Percentiles rank a stretch among this genome's conserved stretches.
phyloP scores from a whole-genome alignment of 495 filamentous ascomycete genomes.

The Entonaema liquescens region DNA sequence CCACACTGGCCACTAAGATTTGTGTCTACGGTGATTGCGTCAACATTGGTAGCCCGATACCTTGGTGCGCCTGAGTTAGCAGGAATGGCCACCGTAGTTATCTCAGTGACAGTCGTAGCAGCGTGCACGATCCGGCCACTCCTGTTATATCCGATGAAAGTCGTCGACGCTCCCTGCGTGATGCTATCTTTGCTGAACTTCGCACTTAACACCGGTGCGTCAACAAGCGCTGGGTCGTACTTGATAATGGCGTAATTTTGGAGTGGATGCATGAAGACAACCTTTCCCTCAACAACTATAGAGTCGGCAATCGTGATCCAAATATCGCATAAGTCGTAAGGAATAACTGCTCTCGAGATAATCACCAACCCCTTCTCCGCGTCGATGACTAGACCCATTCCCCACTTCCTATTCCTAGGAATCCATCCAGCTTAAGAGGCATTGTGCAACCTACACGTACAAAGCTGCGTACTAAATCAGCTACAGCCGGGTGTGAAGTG shows the following conservation, averaged over 20 bases:
- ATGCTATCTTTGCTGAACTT: conserved; percentile 81
- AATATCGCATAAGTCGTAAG: conserved; percentile 96
- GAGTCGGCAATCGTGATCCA: conserved; percentile 94
- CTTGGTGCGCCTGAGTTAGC: conserved; percentile 90
- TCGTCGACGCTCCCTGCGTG: conserved; percentile 87
- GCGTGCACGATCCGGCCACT: conserved; percentile 93
- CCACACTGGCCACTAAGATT: conserved; percentile 89
- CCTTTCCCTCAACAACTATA: conserved; percentile 90
- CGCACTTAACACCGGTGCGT: conserved; percentile 91
- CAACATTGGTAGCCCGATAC: conserved; percentile 94
- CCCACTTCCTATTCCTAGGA: conserved; percentile 92
- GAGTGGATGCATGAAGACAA: conserved; percentile 96
- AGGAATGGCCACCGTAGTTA: conserved; percentile 95
- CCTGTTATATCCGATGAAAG: conserved; percentile 97
- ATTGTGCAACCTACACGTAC: conserved; percentile 90
- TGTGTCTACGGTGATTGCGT: conserved; percentile 97
- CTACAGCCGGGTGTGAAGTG: conserved; percentile 86
- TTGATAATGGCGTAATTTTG: conserved; percentile 97
- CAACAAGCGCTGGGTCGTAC: conserved; percentile 91
- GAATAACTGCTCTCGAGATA: conserved; percentile 90
- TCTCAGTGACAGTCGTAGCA: conserved; percentile 94
- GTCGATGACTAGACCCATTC: conserved; percentile 94
- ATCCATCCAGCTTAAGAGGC: conserved; percentile 96
- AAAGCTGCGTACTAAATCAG: conserved; percentile 92
- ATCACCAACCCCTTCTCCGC: conserved; percentile 94